Percentiles rank a stretch among this genome's conserved stretches.
phyloP scores from a whole-genome alignment of 2,329 filamentous ascomycete genomes.

The Neofusicoccum umdonicola region DNA sequence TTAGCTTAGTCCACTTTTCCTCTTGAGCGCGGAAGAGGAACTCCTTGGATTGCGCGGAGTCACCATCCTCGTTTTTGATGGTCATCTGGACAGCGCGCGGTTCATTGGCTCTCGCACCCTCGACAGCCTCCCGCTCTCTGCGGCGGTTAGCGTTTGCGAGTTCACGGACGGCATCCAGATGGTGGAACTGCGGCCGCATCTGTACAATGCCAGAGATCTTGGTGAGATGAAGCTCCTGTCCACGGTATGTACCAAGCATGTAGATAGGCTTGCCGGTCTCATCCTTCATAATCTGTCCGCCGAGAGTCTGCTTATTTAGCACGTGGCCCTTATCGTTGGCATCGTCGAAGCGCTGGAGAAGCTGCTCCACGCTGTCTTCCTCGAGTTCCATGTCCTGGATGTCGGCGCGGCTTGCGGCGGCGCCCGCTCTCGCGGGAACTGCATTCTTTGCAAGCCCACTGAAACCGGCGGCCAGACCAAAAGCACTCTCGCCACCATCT shows the following conservation, averaged over 20 bases:
- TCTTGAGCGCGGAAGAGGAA: constrained; percentile 75
- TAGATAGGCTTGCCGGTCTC: constrained; percentile 71
- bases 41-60: constrained; percentile 70
- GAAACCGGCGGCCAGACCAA: constrained; percentile 48
- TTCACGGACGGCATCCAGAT: constrained; percentile 81
- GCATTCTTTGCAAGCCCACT: constrained; percentile 11
- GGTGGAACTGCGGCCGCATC: constrained; percentile 87
- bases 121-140: constrained; percentile 46
- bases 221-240: constrained; percentile 80
- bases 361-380: constrained; percentile 63
- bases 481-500: constrained; percentile 43
- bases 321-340: constrained; percentile 69
- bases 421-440: constrained; percentile 22
- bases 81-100: constrained; percentile 83
- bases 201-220: constrained; percentile 80
- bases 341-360: constrained; percentile 51
- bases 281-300: constrained; percentile 71
- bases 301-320: constrained; percentile 77
- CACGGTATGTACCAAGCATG: constrained; percentile 89
- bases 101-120: constrained; percentile 47
- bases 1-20: constrained; percentile 76
- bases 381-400: constrained; percentile 49
- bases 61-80: constrained; percentile 72
- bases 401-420: constrained; percentile 19
- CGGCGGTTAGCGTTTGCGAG: constrained; percentile 55